Conservation (phyloP, 2,329 filamentous ascomycete genomes). For the Colletotrichum abscissum region DNA sequence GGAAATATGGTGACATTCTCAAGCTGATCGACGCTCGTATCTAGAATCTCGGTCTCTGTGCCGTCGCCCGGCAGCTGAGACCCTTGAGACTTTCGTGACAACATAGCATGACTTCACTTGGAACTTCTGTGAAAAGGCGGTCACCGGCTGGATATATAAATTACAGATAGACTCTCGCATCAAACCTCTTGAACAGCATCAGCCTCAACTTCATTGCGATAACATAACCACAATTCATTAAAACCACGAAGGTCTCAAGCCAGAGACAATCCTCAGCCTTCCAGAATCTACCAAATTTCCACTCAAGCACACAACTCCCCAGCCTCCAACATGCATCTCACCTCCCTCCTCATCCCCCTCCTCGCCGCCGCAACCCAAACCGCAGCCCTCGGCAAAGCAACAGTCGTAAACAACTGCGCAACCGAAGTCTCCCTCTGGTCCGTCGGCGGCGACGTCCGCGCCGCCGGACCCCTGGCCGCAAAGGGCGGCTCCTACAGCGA, state of each 20-base stretch:
- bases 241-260: too few species aligned
- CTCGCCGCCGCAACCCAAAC: constrained; percentile 39
- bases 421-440: constrained; percentile 51
- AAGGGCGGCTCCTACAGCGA: constrained; percentile 46
- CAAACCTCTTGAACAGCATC: background rate
- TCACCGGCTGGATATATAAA: background rate
- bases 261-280: too few species aligned
- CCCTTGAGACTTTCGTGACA: background rate
- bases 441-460: constrained; percentile 46
- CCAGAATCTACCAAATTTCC: too few species aligned
- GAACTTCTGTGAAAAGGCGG: background rate
- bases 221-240: background rate
- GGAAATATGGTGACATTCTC: constrained; percentile 1
- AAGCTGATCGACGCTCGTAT: constrained; percentile 18
- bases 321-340: constrained; percentile 20
- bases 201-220: background rate
- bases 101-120: background rate
- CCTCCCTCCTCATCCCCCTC: constrained; percentile 34
- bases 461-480: constrained; percentile 41
- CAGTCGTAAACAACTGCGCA: constrained; percentile 50
- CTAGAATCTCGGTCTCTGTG: background rate
- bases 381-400: constrained; percentile 46
- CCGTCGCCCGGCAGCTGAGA: background rate
- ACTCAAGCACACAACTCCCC: background rate
- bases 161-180: background rate